Evolutionary conservation across 306 rosid genomes (phyloP).

Genomic region (Gynostemma pentaphyllum): DNA sequence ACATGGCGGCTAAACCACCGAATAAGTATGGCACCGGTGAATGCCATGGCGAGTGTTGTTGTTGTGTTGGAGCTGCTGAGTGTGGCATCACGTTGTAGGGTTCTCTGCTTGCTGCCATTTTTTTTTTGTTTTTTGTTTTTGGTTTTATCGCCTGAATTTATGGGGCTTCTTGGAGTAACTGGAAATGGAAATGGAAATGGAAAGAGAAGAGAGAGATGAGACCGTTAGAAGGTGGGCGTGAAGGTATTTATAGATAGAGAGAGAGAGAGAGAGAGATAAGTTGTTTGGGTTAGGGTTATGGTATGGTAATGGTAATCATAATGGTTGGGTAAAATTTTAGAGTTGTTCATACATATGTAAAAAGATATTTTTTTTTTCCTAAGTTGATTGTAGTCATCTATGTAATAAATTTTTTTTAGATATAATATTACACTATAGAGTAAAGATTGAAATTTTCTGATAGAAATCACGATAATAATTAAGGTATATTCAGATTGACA

Average conservation of each 20-base stretch:
- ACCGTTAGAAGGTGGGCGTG: constrained; percentile 15
- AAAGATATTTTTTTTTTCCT: no score
- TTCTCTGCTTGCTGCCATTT: constrained; percentile 43
- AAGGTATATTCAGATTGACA: no score
- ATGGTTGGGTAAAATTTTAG: no score
- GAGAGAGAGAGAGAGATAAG: not conserved
- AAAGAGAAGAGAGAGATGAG: not conserved
- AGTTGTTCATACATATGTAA: no score
- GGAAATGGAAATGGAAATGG: not conserved
- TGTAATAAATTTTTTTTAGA: no score
- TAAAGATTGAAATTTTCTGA: no score
- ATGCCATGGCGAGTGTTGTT: constrained; percentile 80
- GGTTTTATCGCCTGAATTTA: not conserved
- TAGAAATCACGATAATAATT: no score
- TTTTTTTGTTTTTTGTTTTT: no score
- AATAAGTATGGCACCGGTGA: constrained; percentile 89
- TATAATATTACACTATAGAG: no score
- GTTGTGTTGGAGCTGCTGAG: constrained; percentile 8
- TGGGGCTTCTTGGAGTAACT: not conserved
- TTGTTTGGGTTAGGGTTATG: no score
- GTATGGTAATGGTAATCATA: no score
- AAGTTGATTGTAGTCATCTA: no score
- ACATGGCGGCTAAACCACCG: constrained; percentile 90
- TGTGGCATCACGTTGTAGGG: constrained; percentile 23
- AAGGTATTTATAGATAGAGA: constrained; percentile 41